Base-by-base conservation (phyloP, 176 grass and related monocot species). In the Aegilops longissima region DNA sequence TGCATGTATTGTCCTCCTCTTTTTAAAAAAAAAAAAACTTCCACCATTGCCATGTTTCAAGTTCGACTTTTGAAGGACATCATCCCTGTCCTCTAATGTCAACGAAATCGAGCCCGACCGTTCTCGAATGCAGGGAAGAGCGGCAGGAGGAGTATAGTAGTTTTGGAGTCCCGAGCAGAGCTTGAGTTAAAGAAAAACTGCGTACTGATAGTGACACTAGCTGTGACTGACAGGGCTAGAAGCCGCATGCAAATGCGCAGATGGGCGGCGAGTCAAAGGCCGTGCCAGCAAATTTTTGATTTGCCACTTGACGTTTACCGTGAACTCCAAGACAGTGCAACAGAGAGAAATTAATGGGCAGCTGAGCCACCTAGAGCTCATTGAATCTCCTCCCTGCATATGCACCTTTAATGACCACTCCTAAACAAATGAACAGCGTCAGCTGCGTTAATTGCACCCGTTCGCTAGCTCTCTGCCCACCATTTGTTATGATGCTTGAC, bases 141-240 rank as follows among this genome's bases (percentile, higher is more conserved):
- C n/a, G 58, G 77, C 35, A 39, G 0, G 20, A 14, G 58, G 11
- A 59, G 65, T 35, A 49, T 72, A 25, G 47, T 69, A 52, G 86
- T 88, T 88, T 88, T 83, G 86, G 71, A 45, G 12, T 88, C 80
- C 86, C 79, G 80, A 87, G 59, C n/a, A 39, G 12, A 45, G 11
- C 44, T 45, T 44, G 40, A 44, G 44, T 45, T 3, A 45, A 45
- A 45, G 40, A 11, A 44, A 44, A 44, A 44, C 40, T 44, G 9
- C 9, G 10, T 39, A 39, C 38, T 13, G 45, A 5, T 12, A 49
- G 45, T 14, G 70, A 44, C 38, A 24, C 0, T 23, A 70, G 45
- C 3, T 23, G 39, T 44, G n/a, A 39, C 21, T 6, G 70, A 24
- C 11, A 16, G 38, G 24, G 39, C 3, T 73, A 27, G 71, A 73